These are phyloP conservation scores for Xylaria nigripes DNA, from an alignment of 495 filamentous ascomycete genomes.

Conservation along the genomic window DNA sequence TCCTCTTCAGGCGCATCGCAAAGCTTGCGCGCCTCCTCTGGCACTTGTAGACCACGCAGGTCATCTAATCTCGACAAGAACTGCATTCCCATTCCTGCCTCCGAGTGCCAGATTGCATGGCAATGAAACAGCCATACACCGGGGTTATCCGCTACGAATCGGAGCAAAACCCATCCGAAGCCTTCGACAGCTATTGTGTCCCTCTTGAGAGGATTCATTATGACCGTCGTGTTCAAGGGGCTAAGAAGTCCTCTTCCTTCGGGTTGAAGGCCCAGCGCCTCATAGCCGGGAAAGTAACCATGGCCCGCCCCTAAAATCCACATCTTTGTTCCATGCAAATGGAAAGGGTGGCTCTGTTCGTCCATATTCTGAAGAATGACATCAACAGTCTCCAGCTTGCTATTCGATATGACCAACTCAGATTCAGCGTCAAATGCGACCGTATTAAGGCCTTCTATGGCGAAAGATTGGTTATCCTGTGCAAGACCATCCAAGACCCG, in stretches of 20 bases:
- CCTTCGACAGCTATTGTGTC: slow-evolving; percentile 36
- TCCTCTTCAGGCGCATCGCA: slow-evolving; percentile 30
- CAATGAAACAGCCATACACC: slow-evolving; percentile 49
- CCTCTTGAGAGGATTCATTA: slow-evolving; percentile 22
- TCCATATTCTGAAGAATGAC: slow-evolving; percentile 60
- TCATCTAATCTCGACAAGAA: slow-evolving; percentile 42
- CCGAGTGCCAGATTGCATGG: slow-evolving; percentile 51
- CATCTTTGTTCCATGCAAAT: slow-evolving; percentile 57
- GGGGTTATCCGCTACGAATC: slow-evolving; percentile 41
- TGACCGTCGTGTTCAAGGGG: slow-evolving; percentile 6
- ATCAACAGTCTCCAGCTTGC: slow-evolving; percentile 44
- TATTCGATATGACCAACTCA: slow-evolving; percentile 37
- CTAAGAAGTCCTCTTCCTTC: slow-evolving; percentile 20
- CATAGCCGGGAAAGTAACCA: slow-evolving; percentile 43
- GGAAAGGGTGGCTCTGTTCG: slow-evolving; percentile 55
- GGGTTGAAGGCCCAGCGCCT: slow-evolving; percentile 14
- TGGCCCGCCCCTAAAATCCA: slow-evolving; percentile 48
- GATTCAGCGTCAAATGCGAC: slow-evolving; percentile 41
- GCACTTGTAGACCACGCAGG: slow-evolving; percentile 35
- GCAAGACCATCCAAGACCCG: slow-evolving; percentile 41
- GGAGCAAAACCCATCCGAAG: slow-evolving; percentile 36
- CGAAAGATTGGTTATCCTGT: slow-evolving; percentile 41
- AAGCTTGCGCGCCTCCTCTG: slow-evolving; percentile 34
- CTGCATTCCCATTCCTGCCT: slow-evolving; percentile 54
- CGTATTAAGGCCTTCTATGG: slow-evolving; percentile 40